Conservation (phyloP, 208 protist species). For the Trypanosoma platydactyli region DNA sequence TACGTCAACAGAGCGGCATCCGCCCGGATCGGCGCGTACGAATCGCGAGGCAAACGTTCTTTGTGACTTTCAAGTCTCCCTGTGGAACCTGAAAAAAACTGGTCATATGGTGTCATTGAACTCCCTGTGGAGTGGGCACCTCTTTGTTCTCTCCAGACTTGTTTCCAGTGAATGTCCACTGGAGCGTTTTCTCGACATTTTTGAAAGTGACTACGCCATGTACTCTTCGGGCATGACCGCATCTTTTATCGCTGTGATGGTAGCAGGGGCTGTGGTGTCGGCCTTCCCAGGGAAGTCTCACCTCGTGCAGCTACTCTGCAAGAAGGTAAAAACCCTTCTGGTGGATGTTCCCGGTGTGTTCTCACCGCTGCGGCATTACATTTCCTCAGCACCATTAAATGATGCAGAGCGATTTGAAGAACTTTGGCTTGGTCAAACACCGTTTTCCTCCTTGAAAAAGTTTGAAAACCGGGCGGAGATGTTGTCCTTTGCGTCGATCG, state of each 20-base stretch:
- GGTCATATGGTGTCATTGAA: constrained; percentile 21
- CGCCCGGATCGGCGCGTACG: constrained; percentile 36
- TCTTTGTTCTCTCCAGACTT: constrained; percentile 63
- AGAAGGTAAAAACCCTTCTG: constrained; percentile 63
- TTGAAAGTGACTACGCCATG: constrained; percentile 28
- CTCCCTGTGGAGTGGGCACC: constrained; percentile 56
- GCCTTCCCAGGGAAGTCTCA: constrained; percentile 8
- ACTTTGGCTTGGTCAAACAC: constrained; percentile 61
- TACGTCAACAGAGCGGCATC: constrained; percentile 29
- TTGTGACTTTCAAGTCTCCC: constrained; percentile 48
- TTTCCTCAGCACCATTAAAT: constrained; percentile 40
- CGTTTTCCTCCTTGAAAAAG: constrained; percentile 45
- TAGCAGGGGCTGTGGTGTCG: constrained; percentile 21
- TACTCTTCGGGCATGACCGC: constrained; percentile 37
- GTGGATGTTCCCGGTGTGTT: constrained; percentile 38
- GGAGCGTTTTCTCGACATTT: constrained; percentile 71
- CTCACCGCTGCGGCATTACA: constrained; percentile 57
- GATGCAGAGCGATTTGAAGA: constrained; percentile 80
- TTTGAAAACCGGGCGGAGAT: constrained; percentile 75
- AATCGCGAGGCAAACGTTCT: constrained; percentile 45
- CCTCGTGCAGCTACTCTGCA: constrained; percentile 38
- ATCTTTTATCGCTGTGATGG: constrained; percentile 32
- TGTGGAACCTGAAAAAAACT: constrained; percentile 38
- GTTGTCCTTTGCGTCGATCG: constrained; percentile 65
- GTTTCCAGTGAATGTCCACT: constrained; percentile 49